These are phyloP conservation scores for Ogataea angusta DNA, from an alignment of 805 yeast genomes.

Conservation along the genomic window DNA sequence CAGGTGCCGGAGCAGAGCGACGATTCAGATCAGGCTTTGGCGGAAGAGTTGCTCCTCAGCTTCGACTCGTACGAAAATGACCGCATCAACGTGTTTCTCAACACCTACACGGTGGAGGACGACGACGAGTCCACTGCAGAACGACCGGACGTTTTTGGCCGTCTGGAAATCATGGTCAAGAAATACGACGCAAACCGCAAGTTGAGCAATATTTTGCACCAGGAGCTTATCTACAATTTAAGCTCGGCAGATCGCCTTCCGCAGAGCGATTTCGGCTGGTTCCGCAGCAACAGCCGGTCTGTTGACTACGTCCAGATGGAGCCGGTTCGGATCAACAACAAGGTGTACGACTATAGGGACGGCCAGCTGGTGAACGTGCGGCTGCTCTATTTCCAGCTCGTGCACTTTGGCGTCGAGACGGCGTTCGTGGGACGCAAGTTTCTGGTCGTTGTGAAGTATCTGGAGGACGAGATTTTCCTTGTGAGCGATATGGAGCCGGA, in stretches of 20 bases:
- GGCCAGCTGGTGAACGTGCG: constrained; percentile 16
- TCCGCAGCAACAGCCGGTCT: background rate
- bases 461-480: constrained; percentile 10
- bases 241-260: background rate
- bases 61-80: constrained; percentile 17
- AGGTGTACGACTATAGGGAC: constrained; percentile 18
- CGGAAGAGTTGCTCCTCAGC: constrained; percentile 7
- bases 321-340: constrained; percentile 13
- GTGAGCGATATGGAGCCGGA: constrained; percentile 12
- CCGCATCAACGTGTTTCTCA: constrained; percentile 13
- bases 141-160: constrained; percentile 2
- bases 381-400: constrained; percentile 10
- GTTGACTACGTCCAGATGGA: constrained; percentile 1
- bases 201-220: constrained; percentile 17
- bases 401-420: constrained; percentile 10
- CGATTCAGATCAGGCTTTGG: background rate
- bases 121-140: background rate
- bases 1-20: background rate
- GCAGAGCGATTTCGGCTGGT: background rate
- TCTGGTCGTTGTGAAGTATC: constrained; percentile 10
- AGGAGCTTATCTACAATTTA: constrained; percentile 17
- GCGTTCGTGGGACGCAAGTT: constrained; percentile 7
- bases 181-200: constrained; percentile 10
- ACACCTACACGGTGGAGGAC: constrained; percentile 8
- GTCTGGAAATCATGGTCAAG: constrained; percentile 20